Evolutionary conservation across 2,329 filamentous ascomycete genomes (phyloP).

Genomic region (Xylaria digitata): DNA sequence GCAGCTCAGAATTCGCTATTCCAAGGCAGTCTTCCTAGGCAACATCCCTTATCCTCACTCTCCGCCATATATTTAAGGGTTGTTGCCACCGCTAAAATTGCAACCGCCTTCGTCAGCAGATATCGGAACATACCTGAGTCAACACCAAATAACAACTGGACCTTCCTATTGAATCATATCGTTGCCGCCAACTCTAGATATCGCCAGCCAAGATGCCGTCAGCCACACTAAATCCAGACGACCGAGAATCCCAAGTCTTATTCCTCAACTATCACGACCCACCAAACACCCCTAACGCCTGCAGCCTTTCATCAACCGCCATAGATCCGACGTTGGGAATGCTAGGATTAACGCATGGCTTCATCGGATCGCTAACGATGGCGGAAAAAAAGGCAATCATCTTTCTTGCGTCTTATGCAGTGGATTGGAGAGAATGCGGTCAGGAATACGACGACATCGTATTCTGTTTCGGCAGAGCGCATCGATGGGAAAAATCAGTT

Average conservation of each 20-base stretch:
- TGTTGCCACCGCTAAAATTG: background rate
- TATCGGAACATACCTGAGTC: background rate
- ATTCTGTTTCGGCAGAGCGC: constrained; percentile 2
- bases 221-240: background rate
- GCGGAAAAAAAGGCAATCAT: constrained; percentile 13
- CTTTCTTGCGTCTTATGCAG: constrained; percentile 17
- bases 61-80: too few species aligned
- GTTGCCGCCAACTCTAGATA: background rate
- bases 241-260: background rate
- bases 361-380: background rate
- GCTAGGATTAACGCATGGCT: background rate
- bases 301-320: background rate
- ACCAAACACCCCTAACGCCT: background rate
- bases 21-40: background rate
- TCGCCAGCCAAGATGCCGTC: background rate
- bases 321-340: constrained; percentile 1
- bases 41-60: background rate
- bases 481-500: background rate
- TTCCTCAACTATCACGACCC: constrained; percentile 50
- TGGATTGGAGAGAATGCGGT: constrained; percentile 11
- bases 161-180: background rate
- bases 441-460: constrained; percentile 10
- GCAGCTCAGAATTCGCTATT: background rate
- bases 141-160: too few species aligned
- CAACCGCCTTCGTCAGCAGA: background rate